Evolutionary conservation across 257 asterid genomes (phyloP), one percentile per base, ranked within the genome.

Genomic region (Leptodermis oblonga): DNA sequence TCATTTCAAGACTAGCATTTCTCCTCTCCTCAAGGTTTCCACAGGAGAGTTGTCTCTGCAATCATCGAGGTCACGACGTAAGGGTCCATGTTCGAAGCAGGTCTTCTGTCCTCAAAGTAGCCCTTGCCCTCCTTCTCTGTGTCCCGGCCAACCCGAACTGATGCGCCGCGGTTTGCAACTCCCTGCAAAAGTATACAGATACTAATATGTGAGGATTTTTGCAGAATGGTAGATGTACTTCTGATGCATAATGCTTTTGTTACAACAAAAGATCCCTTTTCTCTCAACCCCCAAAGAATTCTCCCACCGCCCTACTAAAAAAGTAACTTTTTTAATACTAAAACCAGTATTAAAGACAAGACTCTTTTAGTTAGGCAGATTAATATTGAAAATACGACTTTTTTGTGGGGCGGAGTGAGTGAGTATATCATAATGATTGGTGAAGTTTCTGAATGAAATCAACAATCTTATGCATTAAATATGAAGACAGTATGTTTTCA

Each of bases 51-150:
- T 41, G 97, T 92, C 79, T 92, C 92, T 14, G 97, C 97, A 68
- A 92, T 90, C 98, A 92, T 90, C 25, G 94, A 82, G 46, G 98
- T 92, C 48, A 92, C 97, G 4, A 79, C 43, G n/a, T 90, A 92
- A 0, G 98, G 98, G 69, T 92, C 98, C 98, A 92, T 92, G 80
- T 90, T 92, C 0, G 98, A 92, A 62, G 98, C 89, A 2, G 98
- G 98, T 83, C 98, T 84, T 68, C 97, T 74, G 74, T 92, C 97
- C 82, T 92, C 98, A 10, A 92, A 92, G 82, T 92, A 92, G 0
- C 98, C 98, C 74, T 92, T 92, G 45, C 97, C 98, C 15, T 86
- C 95, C 62, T 73, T 90, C 87, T 92, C 98, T 0, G 96, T 92
- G 45, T 92, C 97, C 3, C 98, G 84, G 0, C 98, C 98, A 34